phyloP scores from a whole-genome alignment of 768 basidiomycete species.

The Boletus huronensis region DNA sequence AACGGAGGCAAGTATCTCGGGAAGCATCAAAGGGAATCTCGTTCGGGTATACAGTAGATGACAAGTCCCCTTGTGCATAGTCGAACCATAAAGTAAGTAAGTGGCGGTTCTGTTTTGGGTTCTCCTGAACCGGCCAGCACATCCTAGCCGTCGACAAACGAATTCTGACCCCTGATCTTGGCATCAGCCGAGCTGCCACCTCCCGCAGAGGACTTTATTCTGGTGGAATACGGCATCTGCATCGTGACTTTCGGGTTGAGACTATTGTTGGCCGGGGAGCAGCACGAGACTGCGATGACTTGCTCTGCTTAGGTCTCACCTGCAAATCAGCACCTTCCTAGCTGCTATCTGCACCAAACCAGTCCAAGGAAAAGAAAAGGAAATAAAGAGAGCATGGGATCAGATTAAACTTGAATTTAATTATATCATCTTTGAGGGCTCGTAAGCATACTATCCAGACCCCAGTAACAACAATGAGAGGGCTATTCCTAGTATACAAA shows the following conservation, averaged over 20 bases:
- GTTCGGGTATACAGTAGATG: neutral
- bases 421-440: constrained; percentile 2
- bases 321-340: too few relatives aligned
- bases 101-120: neutral
- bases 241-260: neutral
- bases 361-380: neutral
- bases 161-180: neutral
- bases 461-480: neutral
- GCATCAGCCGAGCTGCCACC: neutral
- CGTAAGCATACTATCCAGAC: constrained; percentile 6
- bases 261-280: neutral
- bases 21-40: neutral
- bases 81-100: neutral
- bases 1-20: neutral
- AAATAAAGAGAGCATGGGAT: neutral
- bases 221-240: neutral
- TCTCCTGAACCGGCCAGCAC: neutral
- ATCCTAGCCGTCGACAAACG: neutral
- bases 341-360: too few relatives aligned
- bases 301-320: too few relatives aligned
- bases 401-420: constrained; percentile 1
- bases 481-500: constrained; percentile 2
- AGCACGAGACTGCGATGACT: too few relatives aligned
- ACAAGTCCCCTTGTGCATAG: neutral
- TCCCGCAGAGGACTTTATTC: neutral